Evolutionary conservation across 257 asterid genomes (phyloP).

Genomic region (Parsonsia alboflavescens): DNA sequence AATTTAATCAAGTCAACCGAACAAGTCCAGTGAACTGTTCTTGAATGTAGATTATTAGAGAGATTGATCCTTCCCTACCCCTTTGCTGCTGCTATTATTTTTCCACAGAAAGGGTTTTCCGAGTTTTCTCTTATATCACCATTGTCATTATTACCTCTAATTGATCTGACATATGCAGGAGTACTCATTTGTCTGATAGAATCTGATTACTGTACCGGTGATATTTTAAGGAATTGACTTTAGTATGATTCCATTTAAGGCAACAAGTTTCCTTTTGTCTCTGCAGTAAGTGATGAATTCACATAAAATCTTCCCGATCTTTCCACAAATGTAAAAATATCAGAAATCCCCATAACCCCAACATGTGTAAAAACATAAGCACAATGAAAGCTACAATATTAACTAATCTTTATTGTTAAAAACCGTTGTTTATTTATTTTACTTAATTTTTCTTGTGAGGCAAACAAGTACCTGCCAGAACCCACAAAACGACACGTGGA

Average conservation of each 20-base stretch:
- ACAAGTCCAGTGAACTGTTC: background rate
- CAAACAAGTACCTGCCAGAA: slow-evolving; percentile 6
- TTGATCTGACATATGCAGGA: too few species aligned
- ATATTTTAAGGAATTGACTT: background rate
- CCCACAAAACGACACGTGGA: slow-evolving; percentile 9
- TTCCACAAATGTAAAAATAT: background rate
- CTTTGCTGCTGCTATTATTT: background rate
- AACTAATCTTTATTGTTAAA: background rate
- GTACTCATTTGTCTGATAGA: background rate
- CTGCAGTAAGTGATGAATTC: too few species aligned
- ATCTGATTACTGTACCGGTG: too few species aligned
- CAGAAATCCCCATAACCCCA: background rate
- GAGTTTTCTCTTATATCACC: too few species aligned
- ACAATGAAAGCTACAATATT: background rate
- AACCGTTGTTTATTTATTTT: background rate
- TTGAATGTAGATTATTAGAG: background rate
- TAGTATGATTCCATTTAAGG: background rate
- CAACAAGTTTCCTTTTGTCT: slow-evolving; percentile 1
- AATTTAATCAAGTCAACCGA: background rate
- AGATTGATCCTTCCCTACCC: too few species aligned
- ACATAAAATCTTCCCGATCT: background rate
- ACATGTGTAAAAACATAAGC: slow-evolving; percentile 7
- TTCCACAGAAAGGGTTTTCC: too few species aligned
- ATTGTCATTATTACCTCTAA: too few species aligned
- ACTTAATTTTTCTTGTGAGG: too few species aligned